Evolutionary conservation across 352 stramenopile species (phyloP).

Genomic region (Phytophthora foliorum): DNA sequence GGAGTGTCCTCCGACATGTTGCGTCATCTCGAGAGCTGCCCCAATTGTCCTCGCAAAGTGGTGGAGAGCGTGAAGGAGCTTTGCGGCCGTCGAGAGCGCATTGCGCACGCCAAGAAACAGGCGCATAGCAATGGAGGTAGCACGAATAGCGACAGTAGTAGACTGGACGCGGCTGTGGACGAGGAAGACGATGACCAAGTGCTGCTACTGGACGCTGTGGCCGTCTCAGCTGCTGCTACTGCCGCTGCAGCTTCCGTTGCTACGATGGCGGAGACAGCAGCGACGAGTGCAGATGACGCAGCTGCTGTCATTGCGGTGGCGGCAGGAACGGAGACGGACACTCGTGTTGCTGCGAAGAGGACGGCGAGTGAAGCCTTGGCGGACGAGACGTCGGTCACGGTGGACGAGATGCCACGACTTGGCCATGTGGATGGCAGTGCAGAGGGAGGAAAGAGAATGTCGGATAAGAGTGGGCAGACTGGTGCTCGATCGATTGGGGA

Average conservation of each 20-base stretch:
- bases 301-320: background rate
- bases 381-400: constrained; percentile 5
- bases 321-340: background rate
- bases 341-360: constrained; percentile 15
- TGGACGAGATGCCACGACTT: constrained; percentile 17
- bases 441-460: constrained; percentile 7
- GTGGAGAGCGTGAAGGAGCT: constrained; percentile 72
- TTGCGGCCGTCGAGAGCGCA: constrained; percentile 56
- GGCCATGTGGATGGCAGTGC: background rate
- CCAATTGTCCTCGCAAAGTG: constrained; percentile 71
- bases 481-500: constrained; percentile 12
- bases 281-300: constrained; percentile 19
- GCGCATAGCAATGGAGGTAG: background rate
- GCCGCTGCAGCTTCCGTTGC: background rate
- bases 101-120: constrained; percentile 35
- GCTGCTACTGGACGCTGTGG: constrained; percentile 39
- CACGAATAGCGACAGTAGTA: background rate
- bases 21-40: constrained; percentile 79
- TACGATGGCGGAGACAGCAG: constrained; percentile 4
- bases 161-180: constrained; percentile 8
- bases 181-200: constrained; percentile 29
- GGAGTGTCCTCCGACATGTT: constrained; percentile 87
- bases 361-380: constrained; percentile 27
- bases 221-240: constrained; percentile 6
- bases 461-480: constrained; percentile 19